Percentiles rank a stretch among this genome's conserved stretches.
These are phyloP conservation scores for Yarrowia osloensis DNA, from an alignment of 805 yeast species.

Conservation along the genomic window DNA sequence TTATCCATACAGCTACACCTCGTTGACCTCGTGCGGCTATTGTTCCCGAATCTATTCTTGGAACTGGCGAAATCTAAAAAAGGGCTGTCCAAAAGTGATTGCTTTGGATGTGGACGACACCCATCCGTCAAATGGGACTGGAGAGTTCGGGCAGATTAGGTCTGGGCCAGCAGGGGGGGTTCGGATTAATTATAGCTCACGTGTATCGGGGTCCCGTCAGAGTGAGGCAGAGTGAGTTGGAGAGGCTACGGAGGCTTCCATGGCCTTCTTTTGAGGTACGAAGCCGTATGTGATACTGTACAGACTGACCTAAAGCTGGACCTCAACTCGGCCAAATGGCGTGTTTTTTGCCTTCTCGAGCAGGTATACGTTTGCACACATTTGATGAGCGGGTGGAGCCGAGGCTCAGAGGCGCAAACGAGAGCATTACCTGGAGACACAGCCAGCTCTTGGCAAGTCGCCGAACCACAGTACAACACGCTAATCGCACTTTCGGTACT, in stretches of 20 bases:
- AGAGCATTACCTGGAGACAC: no score
- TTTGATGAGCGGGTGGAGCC: background rate
- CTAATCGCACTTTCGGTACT: background rate
- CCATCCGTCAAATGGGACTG: background rate
- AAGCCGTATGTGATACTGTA: background rate
- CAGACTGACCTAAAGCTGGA: background rate
- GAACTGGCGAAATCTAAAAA: background rate
- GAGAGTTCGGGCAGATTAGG: background rate
- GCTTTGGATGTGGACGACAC: background rate
- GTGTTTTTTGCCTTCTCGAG: background rate
- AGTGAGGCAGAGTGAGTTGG: background rate
- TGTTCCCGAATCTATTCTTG: background rate
- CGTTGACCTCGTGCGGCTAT: background rate
- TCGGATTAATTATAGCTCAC: constrained; percentile 19
- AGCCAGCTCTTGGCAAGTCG: background rate
- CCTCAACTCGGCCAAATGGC: background rate
- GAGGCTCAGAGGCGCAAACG: background rate
- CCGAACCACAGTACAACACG: background rate
- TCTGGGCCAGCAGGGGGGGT: background rate
- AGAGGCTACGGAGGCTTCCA: background rate
- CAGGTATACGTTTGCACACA: background rate
- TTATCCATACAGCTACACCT: background rate
- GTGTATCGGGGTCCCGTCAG: background rate
- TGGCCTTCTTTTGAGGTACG: background rate
- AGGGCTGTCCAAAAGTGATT: background rate